phyloP scores from a whole-genome alignment of 1,139 yeast species.

The Starmera stellimalicola region DNA sequence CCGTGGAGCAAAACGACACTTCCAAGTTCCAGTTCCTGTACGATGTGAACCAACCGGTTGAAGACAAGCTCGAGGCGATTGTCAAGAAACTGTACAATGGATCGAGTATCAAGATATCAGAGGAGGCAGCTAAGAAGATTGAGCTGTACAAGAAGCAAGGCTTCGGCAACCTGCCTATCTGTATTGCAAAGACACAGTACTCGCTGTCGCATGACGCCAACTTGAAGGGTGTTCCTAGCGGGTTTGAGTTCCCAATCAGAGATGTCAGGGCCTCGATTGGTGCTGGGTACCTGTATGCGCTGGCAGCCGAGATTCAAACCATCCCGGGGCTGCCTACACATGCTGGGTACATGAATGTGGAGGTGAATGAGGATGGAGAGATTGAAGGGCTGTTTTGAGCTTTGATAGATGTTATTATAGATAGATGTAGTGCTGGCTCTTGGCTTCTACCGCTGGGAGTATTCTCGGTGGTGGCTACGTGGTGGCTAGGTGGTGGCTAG shows the following conservation, averaged over 20 bases:
- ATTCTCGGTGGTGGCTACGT: too few relatives aligned
- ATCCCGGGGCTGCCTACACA: constrained; percentile 80
- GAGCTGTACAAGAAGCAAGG: constrained; percentile 62
- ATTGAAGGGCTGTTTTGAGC: constrained; percentile 64
- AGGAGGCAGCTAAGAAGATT: constrained; percentile 58
- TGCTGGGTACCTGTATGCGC: constrained; percentile 75
- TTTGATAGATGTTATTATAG: not conserved
- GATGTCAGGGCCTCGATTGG: constrained; percentile 77
- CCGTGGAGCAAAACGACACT: constrained; percentile 31
- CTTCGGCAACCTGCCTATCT: constrained; percentile 64
- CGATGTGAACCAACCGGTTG: constrained; percentile 49
- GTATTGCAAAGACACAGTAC: constrained; percentile 80
- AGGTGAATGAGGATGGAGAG: constrained; percentile 68
- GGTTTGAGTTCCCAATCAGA: constrained; percentile 69
- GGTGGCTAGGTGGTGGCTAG: too few relatives aligned
- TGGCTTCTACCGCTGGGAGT: not conserved
- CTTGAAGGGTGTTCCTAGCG: constrained; percentile 77
- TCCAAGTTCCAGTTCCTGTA: constrained; percentile 47
- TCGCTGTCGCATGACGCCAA: constrained; percentile 74
- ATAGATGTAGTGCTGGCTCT: not conserved
- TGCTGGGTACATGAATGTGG: constrained; percentile 80
- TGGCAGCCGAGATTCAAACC: constrained; percentile 78
- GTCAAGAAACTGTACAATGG: constrained; percentile 77
- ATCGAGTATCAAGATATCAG: constrained; percentile 53
- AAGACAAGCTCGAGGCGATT: constrained; percentile 52